Conservation (phyloP, 2,329 filamentous ascomycete genomes). For the Pseudogymnoascus sp. region DNA sequence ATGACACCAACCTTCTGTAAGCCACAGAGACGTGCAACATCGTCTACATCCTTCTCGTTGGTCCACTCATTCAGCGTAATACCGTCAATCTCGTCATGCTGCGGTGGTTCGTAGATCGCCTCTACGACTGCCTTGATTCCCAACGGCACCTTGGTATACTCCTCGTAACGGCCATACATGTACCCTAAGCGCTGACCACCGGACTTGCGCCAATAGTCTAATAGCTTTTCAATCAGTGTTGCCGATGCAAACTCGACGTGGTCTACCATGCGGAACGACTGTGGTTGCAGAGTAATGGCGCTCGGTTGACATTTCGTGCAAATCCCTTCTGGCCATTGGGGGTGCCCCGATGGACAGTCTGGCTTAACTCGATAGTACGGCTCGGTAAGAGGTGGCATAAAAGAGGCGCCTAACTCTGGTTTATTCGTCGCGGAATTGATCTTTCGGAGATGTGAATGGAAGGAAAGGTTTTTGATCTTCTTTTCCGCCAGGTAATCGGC, state of each 20-base stretch:
- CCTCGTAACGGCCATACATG: conserved; percentile 81
- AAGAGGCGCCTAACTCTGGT: conserved; percentile 85
- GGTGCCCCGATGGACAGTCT: conserved; percentile 88
- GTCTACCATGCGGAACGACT: conserved; percentile 93
- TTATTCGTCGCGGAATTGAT: conserved; percentile 96
- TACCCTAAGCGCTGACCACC: conserved; percentile 78
- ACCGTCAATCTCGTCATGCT: conserved; percentile 81
- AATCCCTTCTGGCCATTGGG: conserved; percentile 90
- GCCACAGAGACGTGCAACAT: conserved; percentile 73
- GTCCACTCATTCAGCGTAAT: conserved; percentile 79
- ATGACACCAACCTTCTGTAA: conserved; percentile 86
- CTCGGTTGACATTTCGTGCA: conserved; percentile 98
- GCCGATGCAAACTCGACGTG: conserved; percentile 93
- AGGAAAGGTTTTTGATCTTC: conserved; percentile 98
- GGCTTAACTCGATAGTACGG: conserved; percentile 84
- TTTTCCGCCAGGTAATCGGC: conserved; percentile 82
- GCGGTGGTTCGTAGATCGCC: conserved; percentile 93
- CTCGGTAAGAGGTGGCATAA: conserved; percentile 89
- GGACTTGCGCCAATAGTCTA: conserved; percentile 85
- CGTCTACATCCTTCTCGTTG: conserved; percentile 72
- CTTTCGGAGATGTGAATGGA: conserved; percentile 90
- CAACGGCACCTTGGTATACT: conserved; percentile 86
- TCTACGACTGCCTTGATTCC: conserved; percentile 94
- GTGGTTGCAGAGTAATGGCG: conserved; percentile 88
- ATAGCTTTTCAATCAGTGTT: conserved; percentile 75